Base-by-base conservation (phyloP, 768 basidiomycete genomes). In the Tylopilus sp. region DNA sequence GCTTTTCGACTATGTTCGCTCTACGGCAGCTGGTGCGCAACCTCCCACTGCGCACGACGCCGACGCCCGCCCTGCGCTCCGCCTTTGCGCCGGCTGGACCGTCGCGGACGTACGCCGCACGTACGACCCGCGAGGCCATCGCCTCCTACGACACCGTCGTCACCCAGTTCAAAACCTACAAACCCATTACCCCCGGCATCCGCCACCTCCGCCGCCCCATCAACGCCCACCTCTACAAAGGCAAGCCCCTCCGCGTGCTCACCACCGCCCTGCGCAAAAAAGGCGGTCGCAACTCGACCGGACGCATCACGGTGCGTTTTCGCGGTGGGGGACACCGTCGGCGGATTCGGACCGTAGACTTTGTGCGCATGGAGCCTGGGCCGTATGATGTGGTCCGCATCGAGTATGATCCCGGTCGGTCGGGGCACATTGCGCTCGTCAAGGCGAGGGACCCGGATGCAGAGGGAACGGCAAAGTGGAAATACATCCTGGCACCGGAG, bases 371-470 rank as follows among this genome's bases (percentile, higher is more conserved):
- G n/a, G 83, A 85, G 52, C 75, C 81, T 1, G 95, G 95, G 9
- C 72, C 85, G 31, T 89, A 91, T 62, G 90, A 95, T 58, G 93
- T 98, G 40, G 79, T 95, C 4, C 81, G 97, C 42, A 91, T 99
- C 58, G 97, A 98, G 72, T 99, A 95, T 64, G 97, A 98, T 74
- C 97, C 97, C 0, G 89, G 89, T 4, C 79, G 97, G 40, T 89
- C 86, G 31, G 92, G 91, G 7, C 97, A 99, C 68, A 95, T 99
- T 63, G 95, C 97, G 2, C 79, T 99, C 53, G 65, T 98, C 63
- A 78, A 77, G 64, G 85, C 81, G 63, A 75, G 85, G 44, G 74
- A 83, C 57, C 67, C 76, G 4, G 66, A 65, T 9, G 75, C 79
- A 28, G 74, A 78, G 53, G 86, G 81, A 1, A 68, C 51, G 53